These are phyloP conservation scores for Rugonectria rugulosa DNA, from an alignment of 2,329 filamentous ascomycete species.

Conservation along the genomic window DNA sequence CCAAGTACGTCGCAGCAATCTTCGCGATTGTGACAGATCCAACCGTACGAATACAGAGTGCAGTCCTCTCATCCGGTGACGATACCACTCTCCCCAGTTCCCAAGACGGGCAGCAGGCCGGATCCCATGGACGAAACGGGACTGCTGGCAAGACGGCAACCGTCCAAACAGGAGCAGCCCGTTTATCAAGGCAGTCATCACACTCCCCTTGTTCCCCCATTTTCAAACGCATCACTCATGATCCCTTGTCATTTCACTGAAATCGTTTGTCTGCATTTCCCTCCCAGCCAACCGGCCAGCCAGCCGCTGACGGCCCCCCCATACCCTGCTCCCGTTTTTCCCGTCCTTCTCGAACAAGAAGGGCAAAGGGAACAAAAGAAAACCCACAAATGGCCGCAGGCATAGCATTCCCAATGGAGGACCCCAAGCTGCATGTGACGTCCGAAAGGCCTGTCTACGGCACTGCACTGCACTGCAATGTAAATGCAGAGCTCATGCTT, in stretches of 20 bases:
- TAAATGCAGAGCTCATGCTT: not conserved
- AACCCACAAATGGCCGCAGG: not conserved
- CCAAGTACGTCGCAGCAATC: too few species aligned
- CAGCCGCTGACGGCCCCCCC: not conserved
- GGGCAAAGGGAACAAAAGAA: conserved; percentile 1
- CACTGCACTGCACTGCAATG: too few species aligned
- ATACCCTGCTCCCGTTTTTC: not conserved
- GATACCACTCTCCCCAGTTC: not conserved
- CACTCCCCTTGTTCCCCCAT: not conserved
- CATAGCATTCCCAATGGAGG: not conserved
- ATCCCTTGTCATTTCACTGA: too few species aligned
- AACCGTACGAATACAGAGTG: too few species aligned
- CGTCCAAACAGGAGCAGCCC: not conserved
- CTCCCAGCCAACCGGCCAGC: too few species aligned
- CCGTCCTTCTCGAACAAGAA: conserved; percentile 20
- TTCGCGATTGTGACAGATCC: too few species aligned
- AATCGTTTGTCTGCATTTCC: too few species aligned
- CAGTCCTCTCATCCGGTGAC: not conserved
- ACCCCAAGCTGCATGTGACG: not conserved
- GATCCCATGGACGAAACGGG: not conserved
- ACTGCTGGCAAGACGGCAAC: not conserved
- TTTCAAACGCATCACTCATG: not conserved
- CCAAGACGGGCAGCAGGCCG: not conserved
- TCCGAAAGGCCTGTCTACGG: not conserved
- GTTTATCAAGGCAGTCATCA: too few species aligned